Evolutionary conservation across 1,284 basidiomycete species (phyloP).

Genomic region (Xerocomus nothofagi): DNA sequence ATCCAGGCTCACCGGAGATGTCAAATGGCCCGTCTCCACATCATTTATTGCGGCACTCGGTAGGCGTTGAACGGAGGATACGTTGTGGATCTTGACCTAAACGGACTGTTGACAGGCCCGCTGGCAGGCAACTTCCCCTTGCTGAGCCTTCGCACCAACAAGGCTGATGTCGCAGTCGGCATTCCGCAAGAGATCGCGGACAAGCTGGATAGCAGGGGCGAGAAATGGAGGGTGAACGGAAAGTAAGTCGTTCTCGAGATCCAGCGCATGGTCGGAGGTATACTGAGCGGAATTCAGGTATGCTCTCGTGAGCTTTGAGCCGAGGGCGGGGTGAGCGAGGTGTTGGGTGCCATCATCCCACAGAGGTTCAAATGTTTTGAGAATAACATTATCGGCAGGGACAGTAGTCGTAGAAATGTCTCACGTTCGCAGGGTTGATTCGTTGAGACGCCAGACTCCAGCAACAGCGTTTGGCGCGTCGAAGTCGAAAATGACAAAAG

Average conservation of each 20-base stretch:
- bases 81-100: slow-evolving; percentile 4
- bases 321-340: slow-evolving; percentile 8
- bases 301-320: slow-evolving; percentile 35
- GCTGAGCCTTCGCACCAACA: slow-evolving; percentile 88
- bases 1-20: slow-evolving; percentile 82
- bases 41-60: slow-evolving; percentile 81
- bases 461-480: no score
- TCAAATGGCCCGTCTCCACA: slow-evolving; percentile 85
- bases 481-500: no score
- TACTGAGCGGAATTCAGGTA: slow-evolving; percentile 20
- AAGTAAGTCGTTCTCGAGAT: slow-evolving; percentile 52
- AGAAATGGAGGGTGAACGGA: slow-evolving; percentile 81
- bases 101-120: slow-evolving; percentile 52
- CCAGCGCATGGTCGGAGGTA: not conserved
- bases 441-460: no score
- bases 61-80: slow-evolving; percentile 30
- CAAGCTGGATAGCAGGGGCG: slow-evolving; percentile 63
- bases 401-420: no score
- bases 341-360: no score
- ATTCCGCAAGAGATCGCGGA: slow-evolving; percentile 65
- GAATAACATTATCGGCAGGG: no score
- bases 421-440: no score
- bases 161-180: slow-evolving; percentile 93
- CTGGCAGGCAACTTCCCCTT: slow-evolving; percentile 79
- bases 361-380: no score